A percentile compares a stretch with the other conserved stretches of the same genome.
These are phyloP conservation scores for Rosa lucieae DNA, from an alignment of 306 rosid genomes.

Conservation along the genomic window DNA sequence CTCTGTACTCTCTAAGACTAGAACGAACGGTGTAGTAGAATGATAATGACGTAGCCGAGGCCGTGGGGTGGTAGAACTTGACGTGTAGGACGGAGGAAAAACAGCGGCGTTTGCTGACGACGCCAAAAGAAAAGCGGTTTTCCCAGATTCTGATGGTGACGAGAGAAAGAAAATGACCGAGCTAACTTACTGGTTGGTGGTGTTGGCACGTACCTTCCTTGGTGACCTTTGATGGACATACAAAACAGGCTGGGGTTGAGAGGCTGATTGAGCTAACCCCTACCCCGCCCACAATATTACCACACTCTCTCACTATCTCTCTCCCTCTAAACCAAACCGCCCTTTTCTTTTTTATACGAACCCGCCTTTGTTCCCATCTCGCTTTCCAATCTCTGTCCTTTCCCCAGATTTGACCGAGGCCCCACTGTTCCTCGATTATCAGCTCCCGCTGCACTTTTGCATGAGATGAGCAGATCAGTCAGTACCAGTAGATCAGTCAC, in stretches of 20 bases:
- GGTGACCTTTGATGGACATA: neutral
- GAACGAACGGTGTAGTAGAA: neutral
- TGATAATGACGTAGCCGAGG: neutral
- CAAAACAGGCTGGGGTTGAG: neutral
- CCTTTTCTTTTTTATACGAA: neutral
- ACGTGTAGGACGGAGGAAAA: neutral
- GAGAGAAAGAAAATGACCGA: neutral
- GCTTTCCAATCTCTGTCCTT: neutral
- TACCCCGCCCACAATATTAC: neutral
- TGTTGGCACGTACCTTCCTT: neutral
- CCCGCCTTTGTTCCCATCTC: neutral
- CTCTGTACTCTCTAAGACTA: neutral
- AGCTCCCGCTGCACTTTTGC: neutral
- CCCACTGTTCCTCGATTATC: constrained; percentile 3
- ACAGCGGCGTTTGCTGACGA: neutral
- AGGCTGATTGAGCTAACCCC: neutral
- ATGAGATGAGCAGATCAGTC: neutral
- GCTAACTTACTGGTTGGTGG: neutral
- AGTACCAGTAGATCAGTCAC: neutral
- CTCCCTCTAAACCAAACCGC: neutral
- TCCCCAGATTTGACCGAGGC: constrained; percentile 2
- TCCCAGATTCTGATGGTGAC: neutral
- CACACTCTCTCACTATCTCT: neutral
- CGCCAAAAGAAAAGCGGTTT: neutral
- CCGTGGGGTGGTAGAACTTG: constrained; percentile 1